These are phyloP conservation scores for Phragmites australis DNA, from an alignment of 176 grass and related monocot species.

Conservation along the genomic window DNA sequence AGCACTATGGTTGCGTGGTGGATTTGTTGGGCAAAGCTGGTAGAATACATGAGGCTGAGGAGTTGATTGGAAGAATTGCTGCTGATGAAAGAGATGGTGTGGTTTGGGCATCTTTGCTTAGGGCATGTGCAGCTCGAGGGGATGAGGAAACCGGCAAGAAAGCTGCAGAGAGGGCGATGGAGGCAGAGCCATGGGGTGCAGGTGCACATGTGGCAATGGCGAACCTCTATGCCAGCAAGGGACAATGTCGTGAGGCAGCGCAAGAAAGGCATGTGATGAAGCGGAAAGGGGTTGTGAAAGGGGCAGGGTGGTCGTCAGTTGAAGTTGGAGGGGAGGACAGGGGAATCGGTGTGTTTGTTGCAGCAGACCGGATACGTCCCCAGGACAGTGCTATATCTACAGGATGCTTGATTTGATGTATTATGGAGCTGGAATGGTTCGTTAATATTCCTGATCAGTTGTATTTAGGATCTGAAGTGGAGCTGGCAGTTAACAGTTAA, in stretches of 20 bases:
- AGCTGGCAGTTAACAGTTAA: conserved; percentile 33
- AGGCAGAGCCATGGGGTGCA: conserved; percentile 56
- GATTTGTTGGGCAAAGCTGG: conserved; percentile 57
- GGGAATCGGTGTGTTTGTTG: conserved; percentile 50
- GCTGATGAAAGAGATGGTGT: conserved; percentile 55
- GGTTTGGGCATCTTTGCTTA: conserved; percentile 66
- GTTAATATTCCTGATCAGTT: conserved; percentile 1
- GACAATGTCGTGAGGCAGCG: conserved; percentile 55
- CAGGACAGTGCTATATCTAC: conserved; percentile 48
- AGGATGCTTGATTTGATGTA: conserved; percentile 52
- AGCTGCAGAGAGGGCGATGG: conserved; percentile 49
- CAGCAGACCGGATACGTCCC: conserved; percentile 50
- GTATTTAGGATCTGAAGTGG: conserved; percentile 37
- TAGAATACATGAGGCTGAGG: conserved; percentile 55
- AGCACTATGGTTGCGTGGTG: conserved; percentile 68
- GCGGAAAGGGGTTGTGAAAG: conserved; percentile 69
- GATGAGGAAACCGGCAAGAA: conserved; percentile 50
- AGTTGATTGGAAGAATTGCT: conserved; percentile 49
- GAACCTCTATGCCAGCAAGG: conserved; percentile 61
- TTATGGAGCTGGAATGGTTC: conserved; percentile 32
- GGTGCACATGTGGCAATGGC: conserved; percentile 67
- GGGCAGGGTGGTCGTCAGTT: conserved; percentile 60
- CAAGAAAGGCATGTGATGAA: conserved; percentile 59
- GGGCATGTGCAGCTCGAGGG: conserved; percentile 56
- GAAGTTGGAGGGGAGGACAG: conserved; percentile 46